Percentiles rank a stretch among this genome's conserved stretches.
phyloP scores from a whole-genome alignment of 257 asterid genomes.

The Forsythia viridissima region DNA sequence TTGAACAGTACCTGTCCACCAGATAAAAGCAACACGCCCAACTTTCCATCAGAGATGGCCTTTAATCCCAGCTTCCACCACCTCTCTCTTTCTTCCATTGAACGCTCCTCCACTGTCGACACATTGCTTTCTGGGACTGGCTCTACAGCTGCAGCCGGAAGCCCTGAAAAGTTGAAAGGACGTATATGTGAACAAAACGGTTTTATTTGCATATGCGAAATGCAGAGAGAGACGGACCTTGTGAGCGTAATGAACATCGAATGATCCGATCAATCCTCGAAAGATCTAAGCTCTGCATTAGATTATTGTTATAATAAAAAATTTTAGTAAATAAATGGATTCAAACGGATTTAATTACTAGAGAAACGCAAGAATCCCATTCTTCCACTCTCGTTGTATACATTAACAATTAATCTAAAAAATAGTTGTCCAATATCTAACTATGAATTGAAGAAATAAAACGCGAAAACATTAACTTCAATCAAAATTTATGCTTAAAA shows the following conservation, averaged over 20 bases:
- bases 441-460: neutral
- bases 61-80: slow-evolving; percentile 93
- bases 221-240: slow-evolving; percentile 47
- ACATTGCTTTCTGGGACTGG: slow-evolving; percentile 78
- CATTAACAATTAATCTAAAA: neutral
- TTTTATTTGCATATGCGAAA: slow-evolving; percentile 15
- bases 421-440: neutral
- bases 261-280: slow-evolving; percentile 83
- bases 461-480: neutral
- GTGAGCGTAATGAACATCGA: slow-evolving; percentile 78
- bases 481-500: no score
- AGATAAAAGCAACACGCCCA: slow-evolving; percentile 84
- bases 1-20: slow-evolving; percentile 85
- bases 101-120: slow-evolving; percentile 82
- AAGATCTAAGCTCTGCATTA: slow-evolving; percentile 80
- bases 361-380: no score
- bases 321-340: no score
- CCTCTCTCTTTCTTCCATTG: slow-evolving; percentile 83
- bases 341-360: no score
- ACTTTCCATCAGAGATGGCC: slow-evolving; percentile 84
- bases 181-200: neutral
- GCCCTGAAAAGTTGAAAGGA: slow-evolving; percentile 39
- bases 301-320: neutral
- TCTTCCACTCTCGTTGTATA: no score
- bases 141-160: slow-evolving; percentile 74